These are phyloP conservation scores for Caloboletus inedulis DNA, from an alignment of 1,284 basidiomycete genomes.

Conservation along the genomic window DNA sequence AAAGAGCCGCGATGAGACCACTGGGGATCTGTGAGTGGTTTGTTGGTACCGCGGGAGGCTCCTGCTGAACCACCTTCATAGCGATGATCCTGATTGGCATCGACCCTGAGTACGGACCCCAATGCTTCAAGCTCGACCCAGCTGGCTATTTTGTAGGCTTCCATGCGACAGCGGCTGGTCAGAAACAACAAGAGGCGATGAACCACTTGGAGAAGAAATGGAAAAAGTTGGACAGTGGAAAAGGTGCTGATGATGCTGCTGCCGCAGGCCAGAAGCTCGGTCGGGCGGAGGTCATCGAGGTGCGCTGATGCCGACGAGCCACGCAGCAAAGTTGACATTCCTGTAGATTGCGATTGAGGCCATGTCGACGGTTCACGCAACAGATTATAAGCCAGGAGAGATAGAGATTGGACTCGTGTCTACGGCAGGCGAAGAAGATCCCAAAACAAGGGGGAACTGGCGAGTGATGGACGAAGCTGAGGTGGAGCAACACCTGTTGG, in stretches of 20 bases:
- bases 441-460: conserved; percentile 72
- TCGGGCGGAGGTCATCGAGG: conserved; percentile 80
- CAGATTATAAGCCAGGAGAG: conserved; percentile 91
- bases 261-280: conserved; percentile 64
- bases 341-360: conserved; percentile 89
- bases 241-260: conserved; percentile 70
- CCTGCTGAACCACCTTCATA: conserved; percentile 32
- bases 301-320: conserved; percentile 34
- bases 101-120: conserved; percentile 88
- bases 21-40: conserved; percentile 81
- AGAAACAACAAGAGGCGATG: conserved; percentile 99
- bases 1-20: conserved; percentile 96
- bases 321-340: conserved; percentile 5
- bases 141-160: conserved; percentile 99
- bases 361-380: conserved; percentile 89
- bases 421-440: conserved; percentile 61
- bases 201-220: conserved; percentile 99
- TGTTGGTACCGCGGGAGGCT: not conserved
- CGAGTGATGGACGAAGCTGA: conserved; percentile 82
- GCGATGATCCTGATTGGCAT: conserved; percentile 96
- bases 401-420: conserved; percentile 87
- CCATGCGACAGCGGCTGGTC: conserved; percentile 93
- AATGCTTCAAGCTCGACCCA: conserved; percentile 97
- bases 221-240: conserved; percentile 86
- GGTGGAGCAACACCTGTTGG: conserved; percentile 81